Conservation (phyloP, 768 basidiomycete genomes). For the Leccinum truebloodii region DNA sequence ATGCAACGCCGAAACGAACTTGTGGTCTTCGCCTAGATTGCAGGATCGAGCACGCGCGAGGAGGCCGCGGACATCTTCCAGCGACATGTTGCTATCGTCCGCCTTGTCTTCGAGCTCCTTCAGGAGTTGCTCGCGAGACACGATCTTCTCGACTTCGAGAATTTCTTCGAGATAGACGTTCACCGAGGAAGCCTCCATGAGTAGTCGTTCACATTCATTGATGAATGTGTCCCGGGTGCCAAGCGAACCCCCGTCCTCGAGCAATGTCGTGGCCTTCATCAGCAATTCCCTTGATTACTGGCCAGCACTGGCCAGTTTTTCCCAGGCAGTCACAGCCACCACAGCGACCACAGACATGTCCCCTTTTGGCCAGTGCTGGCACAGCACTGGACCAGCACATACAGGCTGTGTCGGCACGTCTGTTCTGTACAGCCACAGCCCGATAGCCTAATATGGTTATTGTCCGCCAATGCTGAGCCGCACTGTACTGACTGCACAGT, state of each 20-base stretch:
- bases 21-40: slow-evolving; percentile 64
- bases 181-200: slow-evolving; percentile 69
- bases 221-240: slow-evolving; percentile 58
- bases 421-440: too few species aligned
- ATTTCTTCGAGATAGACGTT: slow-evolving; percentile 87
- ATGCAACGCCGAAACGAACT: slow-evolving; percentile 62
- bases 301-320: too few species aligned
- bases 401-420: too few species aligned
- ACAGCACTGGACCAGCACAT: too few species aligned
- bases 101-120: slow-evolving; percentile 73
- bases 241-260: slow-evolving; percentile 43
- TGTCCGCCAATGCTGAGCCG: too few species aligned
- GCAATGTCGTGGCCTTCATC: slow-evolving; percentile 56
- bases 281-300: too few species aligned
- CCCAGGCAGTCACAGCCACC: too few species aligned
- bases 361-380: too few species aligned
- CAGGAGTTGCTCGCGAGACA: slow-evolving; percentile 75
- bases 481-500: too few species aligned
- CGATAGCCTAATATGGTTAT: too few species aligned
- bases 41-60: slow-evolving; percentile 70
- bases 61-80: slow-evolving; percentile 79
- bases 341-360: too few species aligned
- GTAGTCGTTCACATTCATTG: slow-evolving; percentile 68
- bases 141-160: slow-evolving; percentile 73
- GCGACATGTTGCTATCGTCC: slow-evolving; percentile 63